Percentiles rank a stretch among this genome's conserved stretches.
phyloP scores from a whole-genome alignment of 495 filamentous ascomycete genomes.

The Pseudoneurospora amorphoporcata region DNA sequence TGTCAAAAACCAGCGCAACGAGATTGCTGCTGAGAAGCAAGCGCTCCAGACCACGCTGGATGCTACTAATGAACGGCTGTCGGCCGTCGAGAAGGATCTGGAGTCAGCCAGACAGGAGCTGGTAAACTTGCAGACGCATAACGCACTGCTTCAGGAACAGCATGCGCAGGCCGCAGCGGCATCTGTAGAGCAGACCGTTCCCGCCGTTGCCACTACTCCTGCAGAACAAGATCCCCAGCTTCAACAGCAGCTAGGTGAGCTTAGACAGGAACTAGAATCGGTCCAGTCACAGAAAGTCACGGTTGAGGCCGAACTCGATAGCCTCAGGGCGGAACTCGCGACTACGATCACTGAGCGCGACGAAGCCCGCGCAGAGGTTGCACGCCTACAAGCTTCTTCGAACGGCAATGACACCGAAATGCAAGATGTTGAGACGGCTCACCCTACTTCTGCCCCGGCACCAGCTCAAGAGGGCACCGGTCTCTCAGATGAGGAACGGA shows the following conservation, averaged over 20 bases:
- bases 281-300: slow-evolving; percentile 29
- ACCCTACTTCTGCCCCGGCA: slow-evolving; percentile 12
- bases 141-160: slow-evolving; percentile 20
- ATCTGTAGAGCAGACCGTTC: slow-evolving; percentile 1
- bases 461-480: slow-evolving; percentile 4
- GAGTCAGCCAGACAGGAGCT: slow-evolving; percentile 26
- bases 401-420: slow-evolving; percentile 24
- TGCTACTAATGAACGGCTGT: slow-evolving; percentile 22
- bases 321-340: slow-evolving; percentile 32
- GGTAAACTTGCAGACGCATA: slow-evolving; percentile 26
- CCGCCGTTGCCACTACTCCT: slow-evolving; percentile 1
- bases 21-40: slow-evolving; percentile 29
- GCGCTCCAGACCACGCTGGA: slow-evolving; percentile 24
- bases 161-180: slow-evolving; percentile 5
- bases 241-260: slow-evolving; percentile 55
- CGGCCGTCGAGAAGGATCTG: slow-evolving; percentile 27
- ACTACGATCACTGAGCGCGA: slow-evolving; percentile 32
- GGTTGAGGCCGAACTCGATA: slow-evolving; percentile 37
- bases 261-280: slow-evolving; percentile 29
- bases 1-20: slow-evolving; percentile 31
- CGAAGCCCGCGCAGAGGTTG: slow-evolving; percentile 38
- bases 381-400: slow-evolving; percentile 17
- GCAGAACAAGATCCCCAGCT: slow-evolving; percentile 39
- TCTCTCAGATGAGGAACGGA: slow-evolving; percentile 41
- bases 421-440: slow-evolving; percentile 24